Evolutionary conservation across 2,329 filamentous ascomycete genomes (phyloP).

Genomic region (Alternaria viburni): DNA sequence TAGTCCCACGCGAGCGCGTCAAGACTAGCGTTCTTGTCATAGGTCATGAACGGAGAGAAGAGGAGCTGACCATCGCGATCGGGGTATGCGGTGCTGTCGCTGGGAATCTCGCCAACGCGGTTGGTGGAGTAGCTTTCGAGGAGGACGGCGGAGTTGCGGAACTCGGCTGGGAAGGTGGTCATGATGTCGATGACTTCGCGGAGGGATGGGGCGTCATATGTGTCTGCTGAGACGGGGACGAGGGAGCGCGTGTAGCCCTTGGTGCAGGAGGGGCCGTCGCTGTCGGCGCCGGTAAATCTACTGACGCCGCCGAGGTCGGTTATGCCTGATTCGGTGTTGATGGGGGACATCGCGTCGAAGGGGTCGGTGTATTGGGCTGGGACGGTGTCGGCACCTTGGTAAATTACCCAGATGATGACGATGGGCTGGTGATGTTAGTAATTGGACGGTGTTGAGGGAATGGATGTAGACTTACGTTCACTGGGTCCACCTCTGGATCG

Average conservation of each 20-base stretch:
- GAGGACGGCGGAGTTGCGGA: conserved; percentile 17
- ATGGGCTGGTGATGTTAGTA: conserved; percentile 14
- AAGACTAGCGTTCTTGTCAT: conserved; percentile 17
- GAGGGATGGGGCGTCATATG: conserved; percentile 14
- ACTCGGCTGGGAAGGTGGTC: conserved; percentile 11
- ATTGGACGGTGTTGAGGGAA: too few species aligned
- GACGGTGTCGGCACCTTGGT: conserved; percentile 18
- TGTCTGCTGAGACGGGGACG: conserved; percentile 17
- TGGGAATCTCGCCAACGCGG: conserved; percentile 16
- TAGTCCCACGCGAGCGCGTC: conserved; percentile 17
- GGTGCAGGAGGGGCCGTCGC: conserved; percentile 18
- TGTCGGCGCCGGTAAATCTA: conserved; percentile 8
- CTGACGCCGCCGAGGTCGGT: conserved; percentile 26
- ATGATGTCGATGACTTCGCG: conserved; percentile 22
- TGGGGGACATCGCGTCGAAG: conserved; percentile 20
- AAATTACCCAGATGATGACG: conserved; percentile 22
- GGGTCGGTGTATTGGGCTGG: conserved; percentile 24
- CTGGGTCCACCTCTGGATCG: conserved; percentile 16
- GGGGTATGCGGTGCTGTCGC: conserved; percentile 26
- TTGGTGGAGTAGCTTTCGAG: conserved; percentile 27
- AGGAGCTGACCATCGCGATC: conserved; percentile 23
- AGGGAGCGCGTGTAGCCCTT: conserved; percentile 17
- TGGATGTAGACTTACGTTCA: conserved; percentile 12
- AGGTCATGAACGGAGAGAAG: conserved; percentile 18
- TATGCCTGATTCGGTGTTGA: conserved; percentile 8